Evolutionary conservation across 2,329 filamentous ascomycete genomes (phyloP).

Genomic region (Trichoderma citrinoviride): DNA sequence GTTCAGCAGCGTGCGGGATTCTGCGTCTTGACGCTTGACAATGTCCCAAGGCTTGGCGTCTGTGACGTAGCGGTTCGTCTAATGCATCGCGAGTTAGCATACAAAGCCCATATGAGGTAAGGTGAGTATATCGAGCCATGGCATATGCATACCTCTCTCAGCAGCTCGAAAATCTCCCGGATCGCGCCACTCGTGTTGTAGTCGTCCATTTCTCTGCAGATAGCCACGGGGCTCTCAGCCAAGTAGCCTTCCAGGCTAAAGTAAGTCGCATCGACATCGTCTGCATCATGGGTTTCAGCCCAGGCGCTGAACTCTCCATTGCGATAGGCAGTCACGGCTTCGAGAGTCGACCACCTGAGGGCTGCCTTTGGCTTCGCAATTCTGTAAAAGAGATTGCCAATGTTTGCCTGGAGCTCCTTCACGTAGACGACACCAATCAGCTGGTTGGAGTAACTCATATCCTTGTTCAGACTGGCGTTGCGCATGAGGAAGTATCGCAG

Average conservation of each 20-base stretch:
- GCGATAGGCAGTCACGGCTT: slow-evolving; percentile 47
- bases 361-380: slow-evolving; percentile 60
- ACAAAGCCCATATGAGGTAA: background rate
- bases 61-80: slow-evolving; percentile 52
- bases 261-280: slow-evolving; percentile 19
- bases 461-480: slow-evolving; percentile 72
- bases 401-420: slow-evolving; percentile 69
- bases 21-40: slow-evolving; percentile 38
- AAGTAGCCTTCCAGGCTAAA: slow-evolving; percentile 32
- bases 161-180: slow-evolving; percentile 59
- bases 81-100: background rate
- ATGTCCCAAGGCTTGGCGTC: slow-evolving; percentile 66
- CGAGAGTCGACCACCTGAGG: slow-evolving; percentile 59
- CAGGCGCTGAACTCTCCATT: slow-evolving; percentile 29
- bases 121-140: background rate
- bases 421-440: slow-evolving; percentile 74
- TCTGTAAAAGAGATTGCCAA: slow-evolving; percentile 78
- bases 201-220: slow-evolving; percentile 57
- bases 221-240: slow-evolving; percentile 24
- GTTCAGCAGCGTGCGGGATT: slow-evolving; percentile 46
- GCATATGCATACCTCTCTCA: slow-evolving; percentile 53
- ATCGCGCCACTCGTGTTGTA: slow-evolving; percentile 65
- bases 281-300: background rate
- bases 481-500: slow-evolving; percentile 87
- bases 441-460: slow-evolving; percentile 81